Evolutionary conservation across 306 rosid genomes (phyloP), one percentile per base, ranked within the genome.

Genomic region (Amphicarpaea edgeworthii): DNA sequence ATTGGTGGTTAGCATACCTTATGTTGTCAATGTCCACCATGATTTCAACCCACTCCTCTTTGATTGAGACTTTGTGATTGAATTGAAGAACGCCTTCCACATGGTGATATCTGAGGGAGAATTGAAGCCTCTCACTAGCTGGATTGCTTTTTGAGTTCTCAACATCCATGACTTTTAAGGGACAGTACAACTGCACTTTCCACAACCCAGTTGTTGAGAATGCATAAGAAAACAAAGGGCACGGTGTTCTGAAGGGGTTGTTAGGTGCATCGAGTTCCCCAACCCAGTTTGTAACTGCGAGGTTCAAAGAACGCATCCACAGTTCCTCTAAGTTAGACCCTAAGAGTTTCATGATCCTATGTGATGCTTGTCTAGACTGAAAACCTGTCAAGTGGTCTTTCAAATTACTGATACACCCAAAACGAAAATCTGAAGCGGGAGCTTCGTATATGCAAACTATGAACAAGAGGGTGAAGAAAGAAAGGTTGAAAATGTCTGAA

Each of bases 281-380:
- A 70, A 78, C 84, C 96, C 93, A 87, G 70, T 85, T 94, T 6
- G 96, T 94, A 5, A 94, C 73, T 1, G 90, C 93, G 17, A 94
- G 87, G 69, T 94, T 92, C 79, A 90, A 5, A 7, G 98, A 94
- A 50, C 98, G 85, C 96, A 95, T 95, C 97, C 98, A 95, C 21
- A 76, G 87, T 67, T 90, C 96, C 61, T 90, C 92, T 30, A 92
- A 57, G 66, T 95, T 95, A 0, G 97, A 90, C 1, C 98, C 98
- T 57, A 95, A 75, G 6, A 86, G 82, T 47, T 83, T 95, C 96
- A 95, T 90, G 6, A 95, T 76, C 61, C 58, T 41, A 51, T 76
- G 89, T 0, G 96, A 86, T 12, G 91, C 80, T 55, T 76, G 75
- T 51, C 83, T 87, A 26, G 96, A 87, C 40, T 84, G 83, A 58